Evolutionary conservation across 2,329 filamentous ascomycete species (phyloP).

Genomic region (Curvularia hawaiiensis): DNA sequence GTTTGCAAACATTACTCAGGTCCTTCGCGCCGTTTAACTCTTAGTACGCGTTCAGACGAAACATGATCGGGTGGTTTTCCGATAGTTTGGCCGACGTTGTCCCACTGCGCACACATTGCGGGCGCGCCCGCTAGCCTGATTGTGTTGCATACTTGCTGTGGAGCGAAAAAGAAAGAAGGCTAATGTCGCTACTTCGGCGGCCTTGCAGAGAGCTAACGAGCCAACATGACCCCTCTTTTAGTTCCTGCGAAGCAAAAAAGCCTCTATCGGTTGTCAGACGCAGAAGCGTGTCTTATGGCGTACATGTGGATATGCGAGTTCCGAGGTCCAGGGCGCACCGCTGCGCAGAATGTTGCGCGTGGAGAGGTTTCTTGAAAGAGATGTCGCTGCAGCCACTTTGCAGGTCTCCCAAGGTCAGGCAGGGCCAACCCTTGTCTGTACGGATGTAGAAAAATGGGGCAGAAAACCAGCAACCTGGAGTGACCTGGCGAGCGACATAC

Average conservation of each 20-base stretch:
- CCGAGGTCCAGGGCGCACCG: conserved; percentile 18
- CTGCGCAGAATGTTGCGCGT: conserved; percentile 18
- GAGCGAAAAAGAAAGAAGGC: conserved; percentile 21
- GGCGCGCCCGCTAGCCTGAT: conserved; percentile 3
- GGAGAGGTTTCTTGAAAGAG: conserved; percentile 16
- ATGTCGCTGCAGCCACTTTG: conserved; percentile 9
- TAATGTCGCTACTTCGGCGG: conserved; percentile 31
- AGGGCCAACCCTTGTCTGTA: conserved; percentile 2
- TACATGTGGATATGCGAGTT: conserved; percentile 6
- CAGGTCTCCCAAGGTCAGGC: conserved; percentile 19
- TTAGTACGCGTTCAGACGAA: conserved; percentile 15
- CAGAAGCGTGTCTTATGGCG: conserved; percentile 24
- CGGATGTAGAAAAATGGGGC: conserved; percentile 3
- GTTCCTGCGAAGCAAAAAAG: conserved; percentile 15
- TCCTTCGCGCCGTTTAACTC: not conserved
- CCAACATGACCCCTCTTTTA: conserved; percentile 31
- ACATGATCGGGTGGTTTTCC: conserved; percentile 1
- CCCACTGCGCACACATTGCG: conserved; percentile 10
- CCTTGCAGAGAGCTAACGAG: conserved; percentile 31
- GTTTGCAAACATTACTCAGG: conserved; percentile 19
- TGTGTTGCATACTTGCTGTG: conserved; percentile 10
- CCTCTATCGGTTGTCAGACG: conserved; percentile 14
- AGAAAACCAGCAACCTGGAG: not conserved
- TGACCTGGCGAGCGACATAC: not conserved
- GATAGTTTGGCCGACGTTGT: conserved; percentile 4